Conservation (phyloP, 2,329 filamentous ascomycete species). For the Colletotrichum eleusines region DNA sequence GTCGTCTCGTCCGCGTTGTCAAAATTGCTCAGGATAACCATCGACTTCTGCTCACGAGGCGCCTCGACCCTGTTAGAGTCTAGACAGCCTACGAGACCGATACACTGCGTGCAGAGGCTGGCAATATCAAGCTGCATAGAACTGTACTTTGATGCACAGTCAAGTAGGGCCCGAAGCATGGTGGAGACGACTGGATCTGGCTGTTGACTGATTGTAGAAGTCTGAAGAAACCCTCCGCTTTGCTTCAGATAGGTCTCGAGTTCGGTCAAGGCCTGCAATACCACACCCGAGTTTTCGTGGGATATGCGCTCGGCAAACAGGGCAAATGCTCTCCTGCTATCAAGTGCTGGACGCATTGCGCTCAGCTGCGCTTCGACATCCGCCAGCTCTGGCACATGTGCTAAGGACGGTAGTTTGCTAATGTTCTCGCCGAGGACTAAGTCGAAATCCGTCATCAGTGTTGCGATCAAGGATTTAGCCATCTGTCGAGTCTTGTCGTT, state of each 20-base stretch:
- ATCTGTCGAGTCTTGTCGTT: conserved; percentile 69
- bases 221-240: conserved; percentile 83
- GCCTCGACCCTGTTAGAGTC: conserved; percentile 92
- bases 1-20: conserved; percentile 80
- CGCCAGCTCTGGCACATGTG: conserved; percentile 75
- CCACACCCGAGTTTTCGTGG: conserved; percentile 89
- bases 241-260: conserved; percentile 77
- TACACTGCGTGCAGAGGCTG: conserved; percentile 80
- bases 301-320: conserved; percentile 80
- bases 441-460: conserved; percentile 73
- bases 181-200: conserved; percentile 79
- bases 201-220: conserved; percentile 84
- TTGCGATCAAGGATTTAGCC: conserved; percentile 72
- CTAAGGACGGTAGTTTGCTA: conserved; percentile 82
- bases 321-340: conserved; percentile 57
- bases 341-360: conserved; percentile 71
- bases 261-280: conserved; percentile 83
- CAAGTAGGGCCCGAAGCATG: conserved; percentile 82
- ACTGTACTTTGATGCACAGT: conserved; percentile 86
- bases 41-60: conserved; percentile 81
- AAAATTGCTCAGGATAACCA: conserved; percentile 91
- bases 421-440: conserved; percentile 74
- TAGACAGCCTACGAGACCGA: conserved; percentile 90
- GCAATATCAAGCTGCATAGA: conserved; percentile 75
- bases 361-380: conserved; percentile 76